These are phyloP conservation scores for Solanum appendiculatum DNA, from an alignment of 257 asterid genomes.

Conservation along the genomic window DNA sequence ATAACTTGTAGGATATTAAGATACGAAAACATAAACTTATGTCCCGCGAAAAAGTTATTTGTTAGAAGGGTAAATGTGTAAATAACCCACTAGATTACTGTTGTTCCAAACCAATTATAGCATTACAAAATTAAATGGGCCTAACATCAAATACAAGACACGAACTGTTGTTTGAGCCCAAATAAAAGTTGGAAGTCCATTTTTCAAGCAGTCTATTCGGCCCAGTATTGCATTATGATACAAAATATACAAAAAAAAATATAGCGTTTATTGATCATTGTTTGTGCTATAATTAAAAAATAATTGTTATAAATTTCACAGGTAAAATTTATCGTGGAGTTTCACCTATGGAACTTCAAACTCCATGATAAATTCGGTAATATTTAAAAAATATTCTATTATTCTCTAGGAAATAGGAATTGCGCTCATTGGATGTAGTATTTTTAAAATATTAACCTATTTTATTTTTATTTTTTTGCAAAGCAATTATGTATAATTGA, in stretches of 20 bases:
- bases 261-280: background rate
- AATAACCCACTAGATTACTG: background rate
- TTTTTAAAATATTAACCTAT: background rate
- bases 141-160: background rate
- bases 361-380: background rate
- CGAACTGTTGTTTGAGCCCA: background rate
- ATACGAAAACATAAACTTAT: background rate
- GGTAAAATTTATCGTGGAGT: background rate
- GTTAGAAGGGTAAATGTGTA: too few species aligned
- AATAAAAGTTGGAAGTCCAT: background rate
- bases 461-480: too few species aligned
- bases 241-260: background rate
- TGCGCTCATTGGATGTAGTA: background rate
- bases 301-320: background rate
- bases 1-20: background rate
- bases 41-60: background rate
- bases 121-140: background rate
- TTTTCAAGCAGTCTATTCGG: background rate
- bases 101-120: background rate
- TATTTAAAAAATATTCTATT: too few species aligned
- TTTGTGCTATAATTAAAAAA: background rate
- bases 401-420: background rate
- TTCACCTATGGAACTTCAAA: background rate
- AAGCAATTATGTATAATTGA: background rate
- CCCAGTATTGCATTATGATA: background rate